Base-by-base conservation (phyloP, 345 rosid genomes). In the Nephelium lappaceum region DNA sequence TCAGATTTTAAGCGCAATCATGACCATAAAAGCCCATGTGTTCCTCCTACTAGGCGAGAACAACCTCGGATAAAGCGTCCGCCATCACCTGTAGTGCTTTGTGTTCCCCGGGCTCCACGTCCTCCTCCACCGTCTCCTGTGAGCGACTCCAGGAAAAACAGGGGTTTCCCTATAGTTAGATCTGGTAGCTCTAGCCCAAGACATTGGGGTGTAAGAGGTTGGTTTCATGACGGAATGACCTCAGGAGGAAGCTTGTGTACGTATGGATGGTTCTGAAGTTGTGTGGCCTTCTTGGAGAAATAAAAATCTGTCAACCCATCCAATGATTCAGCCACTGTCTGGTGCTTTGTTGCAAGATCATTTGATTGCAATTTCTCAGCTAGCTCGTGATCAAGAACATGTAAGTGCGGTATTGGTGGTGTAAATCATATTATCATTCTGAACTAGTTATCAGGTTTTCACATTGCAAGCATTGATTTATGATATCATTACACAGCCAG, bases 171-270 rank as follows among this genome's bases (percentile, higher is more conserved):
- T 42, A 92, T 91, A 79, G 99, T 95, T 83, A 93, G 99, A 84
- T 95, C 99, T 63, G 99, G 99, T 84, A 95, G 99, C 86, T 95
- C 99, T 79, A 95, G 99, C 82, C 99, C 99, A 67, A 89, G 99
- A 84, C 93, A 95, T 70, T 95, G 99, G 99, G 91, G 98, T 81
- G 80, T 93, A 86, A 92, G 93, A 87, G 94, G 98, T 83, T 88
- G 92, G 90, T 89, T 87, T 73, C 88, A 88, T 79, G 98, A 95
- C 72, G 91, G 91, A 79, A 85, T 87, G 72, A 91, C 86, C 80
- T 85, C 81, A 58, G 98, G 98, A 93, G 74, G 98, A 93, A 79
- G 85, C 89, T 83, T 84, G 91, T 84, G 82, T 86, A 15, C 86
- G 84, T n/a, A 68, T 86, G 82, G 93, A 92, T 75, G 97, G 99